phyloP scores from a whole-genome alignment of 108 stramenopile genomes.

The Pseudonitzschia delicatissima region DNA sequence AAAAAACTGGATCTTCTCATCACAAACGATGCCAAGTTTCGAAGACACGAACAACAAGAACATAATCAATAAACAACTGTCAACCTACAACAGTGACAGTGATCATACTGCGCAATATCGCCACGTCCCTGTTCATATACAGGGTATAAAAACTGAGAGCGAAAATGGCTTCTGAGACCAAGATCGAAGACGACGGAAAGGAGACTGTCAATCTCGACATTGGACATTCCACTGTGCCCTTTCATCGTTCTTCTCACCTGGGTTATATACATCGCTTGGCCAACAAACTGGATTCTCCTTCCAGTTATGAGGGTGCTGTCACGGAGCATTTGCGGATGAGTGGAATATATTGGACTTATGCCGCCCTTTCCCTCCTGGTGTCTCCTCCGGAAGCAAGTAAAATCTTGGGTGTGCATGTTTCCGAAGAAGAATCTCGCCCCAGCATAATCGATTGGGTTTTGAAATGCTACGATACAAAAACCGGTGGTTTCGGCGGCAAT shows the following conservation, averaged over 20 bases:
- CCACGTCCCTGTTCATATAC: too few relatives aligned
- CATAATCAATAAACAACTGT: too few relatives aligned
- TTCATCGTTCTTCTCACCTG: slow-evolving; percentile 74
- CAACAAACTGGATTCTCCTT: slow-evolving; percentile 62
- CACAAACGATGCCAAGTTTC: too few relatives aligned
- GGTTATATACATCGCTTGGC: slow-evolving; percentile 75
- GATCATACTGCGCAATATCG: too few relatives aligned
- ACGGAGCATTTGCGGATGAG: slow-evolving; percentile 94
- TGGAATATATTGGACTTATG: slow-evolving; percentile 97
- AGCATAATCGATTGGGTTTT: slow-evolving; percentile 93
- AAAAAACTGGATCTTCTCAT: too few relatives aligned
- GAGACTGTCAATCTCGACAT: slow-evolving; percentile 4
- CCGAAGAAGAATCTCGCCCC: slow-evolving; percentile 16
- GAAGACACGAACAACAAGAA: too few relatives aligned
- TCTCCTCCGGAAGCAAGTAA: slow-evolving; percentile 53
- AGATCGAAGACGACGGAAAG: neutral
- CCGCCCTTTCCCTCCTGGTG: slow-evolving; percentile 85
- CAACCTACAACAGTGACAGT: too few relatives aligned
- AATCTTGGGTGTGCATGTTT: slow-evolving; percentile 44
- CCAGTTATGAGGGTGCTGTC: slow-evolving; percentile 89
- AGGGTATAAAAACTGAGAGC: neutral
- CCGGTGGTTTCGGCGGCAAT: slow-evolving; percentile 95
- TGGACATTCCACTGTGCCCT: neutral
- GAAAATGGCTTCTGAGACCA: neutral
- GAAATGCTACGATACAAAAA: slow-evolving; percentile 69